Conservation (phyloP, 768 basidiomycete species). For the Tylopilus cervinicoccineus region DNA sequence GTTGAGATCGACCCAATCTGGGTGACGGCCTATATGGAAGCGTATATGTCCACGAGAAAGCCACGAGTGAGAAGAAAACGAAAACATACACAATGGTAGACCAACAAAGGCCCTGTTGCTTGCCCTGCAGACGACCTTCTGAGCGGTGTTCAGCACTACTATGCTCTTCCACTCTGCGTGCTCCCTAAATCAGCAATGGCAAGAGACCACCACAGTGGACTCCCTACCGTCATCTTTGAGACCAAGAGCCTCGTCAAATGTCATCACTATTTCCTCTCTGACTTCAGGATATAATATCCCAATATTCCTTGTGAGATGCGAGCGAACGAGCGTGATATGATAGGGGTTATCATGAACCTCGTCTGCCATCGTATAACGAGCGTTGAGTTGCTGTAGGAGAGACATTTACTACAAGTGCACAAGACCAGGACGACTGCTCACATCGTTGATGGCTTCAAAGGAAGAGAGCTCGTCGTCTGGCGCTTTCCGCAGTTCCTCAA, state of each 20-base stretch:
- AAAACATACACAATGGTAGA: slow-evolving; percentile 39
- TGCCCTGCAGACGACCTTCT: slow-evolving; percentile 36
- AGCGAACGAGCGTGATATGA: slow-evolving; percentile 28
- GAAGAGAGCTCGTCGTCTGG: slow-evolving; percentile 38
- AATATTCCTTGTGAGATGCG: background rate
- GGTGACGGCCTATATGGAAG: background rate
- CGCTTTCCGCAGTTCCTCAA: slow-evolving; percentile 40
- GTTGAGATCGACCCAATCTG: slow-evolving; percentile 3
- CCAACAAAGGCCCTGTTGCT: slow-evolving; percentile 40
- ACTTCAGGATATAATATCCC: background rate
- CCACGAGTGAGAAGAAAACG: background rate
- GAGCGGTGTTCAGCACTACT: slow-evolving; percentile 20
- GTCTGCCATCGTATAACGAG: slow-evolving; percentile 33
- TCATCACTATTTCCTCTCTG: background rate
- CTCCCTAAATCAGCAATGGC: background rate
- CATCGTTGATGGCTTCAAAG: slow-evolving; percentile 29
- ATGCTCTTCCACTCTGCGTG: slow-evolving; percentile 39
- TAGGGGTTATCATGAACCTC: slow-evolving; percentile 14
- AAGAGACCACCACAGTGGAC: too few species aligned
- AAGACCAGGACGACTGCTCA: slow-evolving; percentile 13
- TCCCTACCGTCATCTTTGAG: slow-evolving; percentile 11
- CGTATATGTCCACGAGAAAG: background rate
- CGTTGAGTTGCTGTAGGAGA: slow-evolving; percentile 21
- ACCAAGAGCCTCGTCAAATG: background rate
- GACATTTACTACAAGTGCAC: background rate